A percentile compares a stretch with the other conserved stretches of the same genome.
phyloP scores from a whole-genome alignment of 2,329 filamentous ascomycete species.

The Aspergillus sojae region DNA sequence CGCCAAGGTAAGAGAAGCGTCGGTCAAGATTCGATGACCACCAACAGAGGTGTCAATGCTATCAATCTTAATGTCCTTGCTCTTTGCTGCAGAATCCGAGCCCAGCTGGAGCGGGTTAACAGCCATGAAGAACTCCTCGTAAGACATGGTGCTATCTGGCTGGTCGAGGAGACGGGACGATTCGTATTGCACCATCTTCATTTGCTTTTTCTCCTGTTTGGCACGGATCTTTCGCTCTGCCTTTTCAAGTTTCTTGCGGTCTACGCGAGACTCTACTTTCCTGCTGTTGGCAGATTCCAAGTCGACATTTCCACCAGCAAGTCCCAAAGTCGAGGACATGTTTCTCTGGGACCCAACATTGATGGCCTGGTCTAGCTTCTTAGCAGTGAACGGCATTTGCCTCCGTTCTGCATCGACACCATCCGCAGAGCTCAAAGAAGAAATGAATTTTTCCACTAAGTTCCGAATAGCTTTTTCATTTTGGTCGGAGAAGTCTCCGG shows the following conservation, averaged over 20 bases:
- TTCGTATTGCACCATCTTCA: constrained; percentile 98
- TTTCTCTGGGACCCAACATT: constrained; percentile 92
- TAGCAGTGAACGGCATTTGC: constrained; percentile 75
- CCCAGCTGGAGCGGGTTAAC: constrained; percentile 95
- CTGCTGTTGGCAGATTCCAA: constrained; percentile 88
- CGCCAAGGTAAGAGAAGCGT: constrained; percentile 85
- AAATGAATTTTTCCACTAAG: constrained; percentile 87
- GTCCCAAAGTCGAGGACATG: constrained; percentile 91
- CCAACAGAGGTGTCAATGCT: constrained; percentile 93
- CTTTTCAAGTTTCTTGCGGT: constrained; percentile 98
- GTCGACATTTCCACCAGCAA: constrained; percentile 82
- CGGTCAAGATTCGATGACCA: constrained; percentile 83
- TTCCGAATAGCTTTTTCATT: constrained; percentile 78
- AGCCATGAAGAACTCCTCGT: constrained; percentile 99
- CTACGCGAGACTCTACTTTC: constrained; percentile 96
- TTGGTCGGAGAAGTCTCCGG: constrained; percentile 72
- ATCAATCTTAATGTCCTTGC: constrained; percentile 98
- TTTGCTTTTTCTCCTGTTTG: constrained; percentile 97
- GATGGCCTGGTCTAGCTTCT: constrained; percentile 88
- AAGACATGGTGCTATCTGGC: constrained; percentile 81
- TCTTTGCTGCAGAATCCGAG: constrained; percentile 72
- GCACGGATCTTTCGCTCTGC: constrained; percentile 95
- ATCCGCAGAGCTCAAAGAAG: constrained; percentile 74
- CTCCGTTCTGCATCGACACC: constrained; percentile 67
- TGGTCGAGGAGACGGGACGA: constrained; percentile 85